phyloP scores from a whole-genome alignment of 768 basidiomycete species.

The Suillus tomentosus region DNA sequence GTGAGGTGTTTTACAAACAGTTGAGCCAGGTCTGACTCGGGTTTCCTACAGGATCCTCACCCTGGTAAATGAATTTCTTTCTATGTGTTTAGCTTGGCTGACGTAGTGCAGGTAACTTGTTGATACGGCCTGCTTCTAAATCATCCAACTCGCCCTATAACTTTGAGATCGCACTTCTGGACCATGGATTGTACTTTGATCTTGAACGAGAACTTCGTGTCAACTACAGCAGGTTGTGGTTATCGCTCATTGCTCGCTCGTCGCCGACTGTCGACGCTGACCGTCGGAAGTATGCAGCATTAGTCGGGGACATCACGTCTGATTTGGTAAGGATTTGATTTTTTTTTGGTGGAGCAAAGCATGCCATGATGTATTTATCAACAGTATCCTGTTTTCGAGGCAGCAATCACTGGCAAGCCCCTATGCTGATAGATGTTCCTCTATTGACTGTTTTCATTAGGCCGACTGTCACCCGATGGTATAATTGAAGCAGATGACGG shows the following conservation, averaged over 20 bases:
- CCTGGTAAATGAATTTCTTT: slow-evolving; percentile 50
- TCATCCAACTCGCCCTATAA: slow-evolving; percentile 81
- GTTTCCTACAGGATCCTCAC: slow-evolving; percentile 72
- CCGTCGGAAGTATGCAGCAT: slow-evolving; percentile 82
- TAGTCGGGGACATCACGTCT: slow-evolving; percentile 88
- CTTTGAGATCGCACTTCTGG: slow-evolving; percentile 93
- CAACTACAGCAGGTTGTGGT: slow-evolving; percentile 88
- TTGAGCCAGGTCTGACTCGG: slow-evolving; percentile 3
- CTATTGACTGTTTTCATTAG: slow-evolving; percentile 23
- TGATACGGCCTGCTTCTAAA: slow-evolving; percentile 75
- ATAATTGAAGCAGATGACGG: slow-evolving; percentile 47
- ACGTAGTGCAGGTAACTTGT: slow-evolving; percentile 67
- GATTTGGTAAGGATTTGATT: slow-evolving; percentile 62
- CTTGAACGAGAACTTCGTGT: slow-evolving; percentile 77
- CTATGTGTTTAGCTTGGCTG: background rate
- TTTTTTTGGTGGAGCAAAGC: background rate
- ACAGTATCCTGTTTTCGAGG: slow-evolving; percentile 93
- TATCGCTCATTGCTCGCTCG: slow-evolving; percentile 78
- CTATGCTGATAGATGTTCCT: background rate
- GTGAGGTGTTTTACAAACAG: slow-evolving; percentile 41
- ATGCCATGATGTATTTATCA: slow-evolving; percentile 13
- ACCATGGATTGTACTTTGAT: slow-evolving; percentile 95
- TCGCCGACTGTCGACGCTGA: slow-evolving; percentile 65
- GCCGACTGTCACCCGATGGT: slow-evolving; percentile 72
- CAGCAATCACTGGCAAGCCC: slow-evolving; percentile 77